These are phyloP conservation scores for Neopestalotiopsis sp. DNA, from an alignment of 2,329 filamentous ascomycete species.

Conservation along the genomic window DNA sequence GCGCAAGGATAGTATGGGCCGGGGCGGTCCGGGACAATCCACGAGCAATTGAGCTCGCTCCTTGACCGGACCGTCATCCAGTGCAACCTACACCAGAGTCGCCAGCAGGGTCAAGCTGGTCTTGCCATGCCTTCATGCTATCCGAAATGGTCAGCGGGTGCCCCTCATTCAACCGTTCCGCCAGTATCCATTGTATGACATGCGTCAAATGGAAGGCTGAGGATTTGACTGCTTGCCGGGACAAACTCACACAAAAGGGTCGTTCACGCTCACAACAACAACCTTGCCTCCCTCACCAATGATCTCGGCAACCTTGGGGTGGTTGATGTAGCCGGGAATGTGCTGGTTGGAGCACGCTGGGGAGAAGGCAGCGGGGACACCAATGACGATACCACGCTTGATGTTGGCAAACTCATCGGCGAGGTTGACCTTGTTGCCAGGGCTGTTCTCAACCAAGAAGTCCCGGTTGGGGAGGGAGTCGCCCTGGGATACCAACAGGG, in stretches of 20 bases:
- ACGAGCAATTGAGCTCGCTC: too few relatives aligned
- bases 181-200: too few relatives aligned
- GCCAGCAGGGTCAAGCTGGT: slow-evolving; percentile 75
- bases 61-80: background rate
- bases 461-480: slow-evolving; percentile 80
- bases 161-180: background rate
- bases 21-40: too few relatives aligned
- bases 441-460: slow-evolving; percentile 82
- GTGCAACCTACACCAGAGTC: slow-evolving; percentile 68
- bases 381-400: slow-evolving; percentile 81
- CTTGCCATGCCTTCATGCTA: slow-evolving; percentile 90
- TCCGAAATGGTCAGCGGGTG: background rate
- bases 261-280: slow-evolving; percentile 92
- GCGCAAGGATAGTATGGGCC: background rate
- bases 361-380: slow-evolving; percentile 81
- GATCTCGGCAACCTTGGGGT: slow-evolving; percentile 69
- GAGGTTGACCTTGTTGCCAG: slow-evolving; percentile 89
- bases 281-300: slow-evolving; percentile 72
- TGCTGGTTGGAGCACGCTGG: slow-evolving; percentile 67
- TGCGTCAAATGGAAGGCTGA: background rate
- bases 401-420: slow-evolving; percentile 70
- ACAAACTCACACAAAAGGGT: slow-evolving; percentile 83
- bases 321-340: slow-evolving; percentile 85
- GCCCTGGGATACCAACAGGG: slow-evolving; percentile 73
- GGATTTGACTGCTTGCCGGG: background rate